Percentiles rank a stretch among this genome's conserved stretches.
These are phyloP conservation scores for Phytophthora meadii DNA, from an alignment of 352 stramenopile genomes.

Conservation along the genomic window DNA sequence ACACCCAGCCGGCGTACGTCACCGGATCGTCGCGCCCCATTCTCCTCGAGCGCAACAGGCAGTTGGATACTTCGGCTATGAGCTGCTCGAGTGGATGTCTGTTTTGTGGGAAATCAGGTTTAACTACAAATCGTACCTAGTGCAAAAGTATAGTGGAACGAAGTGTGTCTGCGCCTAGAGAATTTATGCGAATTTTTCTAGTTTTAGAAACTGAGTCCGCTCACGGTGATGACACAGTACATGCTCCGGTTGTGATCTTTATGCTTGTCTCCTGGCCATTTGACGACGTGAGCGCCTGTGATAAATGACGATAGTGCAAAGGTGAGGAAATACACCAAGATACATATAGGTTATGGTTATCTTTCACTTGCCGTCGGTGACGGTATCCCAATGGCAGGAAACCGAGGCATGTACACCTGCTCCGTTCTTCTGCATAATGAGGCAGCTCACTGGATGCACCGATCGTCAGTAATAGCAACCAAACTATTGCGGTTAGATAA, in stretches of 20 bases:
- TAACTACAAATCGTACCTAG: conserved; percentile 17
- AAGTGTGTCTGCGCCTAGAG: conserved; percentile 16
- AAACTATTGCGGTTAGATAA: neutral
- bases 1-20: conserved; percentile 80
- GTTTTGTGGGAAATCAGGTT: conserved; percentile 36
- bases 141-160: conserved; percentile 1
- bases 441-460: conserved; percentile 70
- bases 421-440: conserved; percentile 95
- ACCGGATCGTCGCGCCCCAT: conserved; percentile 53
- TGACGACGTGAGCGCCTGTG: conserved; percentile 79
- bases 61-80: conserved; percentile 28
- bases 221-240: conserved; percentile 91
- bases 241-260: conserved; percentile 92
- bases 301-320: neutral
- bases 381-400: conserved; percentile 92
- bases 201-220: conserved; percentile 79
- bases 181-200: conserved; percentile 19
- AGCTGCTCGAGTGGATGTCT: conserved; percentile 9
- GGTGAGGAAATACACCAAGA: neutral
- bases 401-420: conserved; percentile 90
- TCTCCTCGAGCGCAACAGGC: neutral
- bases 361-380: conserved; percentile 76
- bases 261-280: conserved; percentile 91
- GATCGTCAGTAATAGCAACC: conserved; percentile 8
- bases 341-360: neutral